Evolutionary conservation across 768 basidiomycete species (phyloP).

Genomic region (Mycena olivaceomarginata): DNA sequence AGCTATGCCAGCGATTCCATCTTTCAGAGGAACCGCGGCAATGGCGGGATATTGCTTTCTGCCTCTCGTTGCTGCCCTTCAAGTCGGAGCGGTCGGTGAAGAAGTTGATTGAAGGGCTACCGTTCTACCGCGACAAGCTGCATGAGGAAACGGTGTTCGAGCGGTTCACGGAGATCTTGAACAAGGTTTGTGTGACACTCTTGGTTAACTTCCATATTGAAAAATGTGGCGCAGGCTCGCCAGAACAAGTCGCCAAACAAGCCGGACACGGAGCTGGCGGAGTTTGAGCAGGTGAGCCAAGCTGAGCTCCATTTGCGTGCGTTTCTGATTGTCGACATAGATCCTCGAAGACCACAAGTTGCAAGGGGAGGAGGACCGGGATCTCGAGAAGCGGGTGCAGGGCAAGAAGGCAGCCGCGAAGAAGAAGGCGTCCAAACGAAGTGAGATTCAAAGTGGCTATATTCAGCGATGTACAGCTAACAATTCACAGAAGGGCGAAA

Average conservation of each 20-base stretch:
- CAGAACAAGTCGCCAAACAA: slow-evolving; percentile 94
- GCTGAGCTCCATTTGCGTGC: background rate
- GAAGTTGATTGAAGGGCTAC: slow-evolving; percentile 95
- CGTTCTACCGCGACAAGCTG: slow-evolving; percentile 96
- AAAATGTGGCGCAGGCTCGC: slow-evolving; percentile 75
- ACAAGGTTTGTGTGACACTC: slow-evolving; percentile 73
- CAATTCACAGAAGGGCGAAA: slow-evolving; percentile 41
- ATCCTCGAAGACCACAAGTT: slow-evolving; percentile 89
- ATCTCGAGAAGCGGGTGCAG: slow-evolving; percentile 89
- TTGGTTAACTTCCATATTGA: background rate
- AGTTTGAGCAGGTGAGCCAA: slow-evolving; percentile 88
- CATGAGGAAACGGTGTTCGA: slow-evolving; percentile 90
- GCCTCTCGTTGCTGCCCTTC: slow-evolving; percentile 95
- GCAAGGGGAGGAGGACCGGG: slow-evolving; percentile 95
- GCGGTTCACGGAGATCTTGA: slow-evolving; percentile 92
- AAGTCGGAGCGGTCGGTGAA: slow-evolving; percentile 98
- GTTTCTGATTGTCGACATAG: slow-evolving; percentile 59
- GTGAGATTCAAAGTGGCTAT: slow-evolving; percentile 49
- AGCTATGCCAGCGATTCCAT: slow-evolving; percentile 96
- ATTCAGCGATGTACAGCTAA: background rate
- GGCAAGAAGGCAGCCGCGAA: slow-evolving; percentile 89
- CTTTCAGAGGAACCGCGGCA: slow-evolving; percentile 92
- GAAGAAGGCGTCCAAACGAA: slow-evolving; percentile 75
- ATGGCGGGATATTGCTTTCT: slow-evolving; percentile 98
- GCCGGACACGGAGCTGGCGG: slow-evolving; percentile 94